Percentiles rank a stretch among this genome's conserved stretches.
These are phyloP conservation scores for Tritrichomonas foetus DNA, from an alignment of 208 protist species.

Conservation along the genomic window DNA sequence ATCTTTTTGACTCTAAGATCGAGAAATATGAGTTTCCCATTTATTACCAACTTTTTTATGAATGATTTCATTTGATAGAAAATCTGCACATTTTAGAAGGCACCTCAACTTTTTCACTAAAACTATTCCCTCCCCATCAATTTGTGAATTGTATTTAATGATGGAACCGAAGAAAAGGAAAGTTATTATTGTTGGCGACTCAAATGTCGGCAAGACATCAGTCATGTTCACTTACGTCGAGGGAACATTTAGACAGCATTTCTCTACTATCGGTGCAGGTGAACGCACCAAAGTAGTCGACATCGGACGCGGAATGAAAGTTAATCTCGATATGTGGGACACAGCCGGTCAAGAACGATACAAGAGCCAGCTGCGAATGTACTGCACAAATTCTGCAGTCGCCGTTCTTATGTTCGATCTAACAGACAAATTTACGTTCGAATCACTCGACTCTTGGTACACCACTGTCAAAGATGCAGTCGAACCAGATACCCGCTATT, in stretches of 20 bases:
- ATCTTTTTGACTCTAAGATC: no score
- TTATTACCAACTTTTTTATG: no score
- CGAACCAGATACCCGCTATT: neutral
- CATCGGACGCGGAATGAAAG: neutral
- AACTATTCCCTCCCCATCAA: no score
- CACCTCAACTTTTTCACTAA: no score
- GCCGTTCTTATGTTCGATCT: neutral
- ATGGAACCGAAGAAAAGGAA: neutral
- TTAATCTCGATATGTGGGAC: neutral
- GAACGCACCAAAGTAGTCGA: neutral
- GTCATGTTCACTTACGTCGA: neutral
- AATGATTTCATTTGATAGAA: no score
- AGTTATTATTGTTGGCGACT: constrained; percentile 12
- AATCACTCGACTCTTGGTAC: neutral
- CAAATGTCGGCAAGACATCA: constrained; percentile 14
- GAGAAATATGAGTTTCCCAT: no score
- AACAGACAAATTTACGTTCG: neutral
- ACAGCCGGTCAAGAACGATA: neutral
- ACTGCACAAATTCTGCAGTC: neutral
- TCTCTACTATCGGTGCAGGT: neutral
- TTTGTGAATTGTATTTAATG: no score
- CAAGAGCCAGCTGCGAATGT: neutral
- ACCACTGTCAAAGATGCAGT: neutral
- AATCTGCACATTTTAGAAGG: no score
- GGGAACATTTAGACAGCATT: neutral